Conservation (phyloP, 2,329 filamentous ascomycete species). For the Allantophomopsis lycopodina region DNA sequence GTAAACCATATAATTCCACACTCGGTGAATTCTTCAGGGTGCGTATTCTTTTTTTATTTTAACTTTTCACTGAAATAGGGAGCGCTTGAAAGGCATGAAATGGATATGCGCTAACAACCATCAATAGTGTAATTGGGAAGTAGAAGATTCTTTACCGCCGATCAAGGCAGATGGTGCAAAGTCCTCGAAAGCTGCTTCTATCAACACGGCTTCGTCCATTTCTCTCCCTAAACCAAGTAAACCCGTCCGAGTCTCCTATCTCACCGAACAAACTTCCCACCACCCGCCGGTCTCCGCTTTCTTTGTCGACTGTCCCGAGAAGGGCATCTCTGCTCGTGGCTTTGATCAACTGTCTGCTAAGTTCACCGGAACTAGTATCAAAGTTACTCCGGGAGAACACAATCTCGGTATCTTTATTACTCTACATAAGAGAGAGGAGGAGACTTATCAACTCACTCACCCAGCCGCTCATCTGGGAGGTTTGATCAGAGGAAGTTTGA, state of each 20-base stretch:
- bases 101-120: constrained; percentile 1
- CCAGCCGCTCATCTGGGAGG: constrained; percentile 88
- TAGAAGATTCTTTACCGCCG: constrained; percentile 61
- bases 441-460: constrained; percentile 91
- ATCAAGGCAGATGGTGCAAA: constrained; percentile 25
- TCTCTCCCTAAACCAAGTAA: constrained; percentile 9
- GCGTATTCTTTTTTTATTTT: constrained; percentile 17
- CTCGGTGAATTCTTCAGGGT: constrained; percentile 95
- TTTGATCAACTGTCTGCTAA: constrained; percentile 96
- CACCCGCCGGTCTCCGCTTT: constrained; percentile 96
- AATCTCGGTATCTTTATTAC: constrained; percentile 95
- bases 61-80: too few relatives aligned
- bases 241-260: constrained; percentile 71
- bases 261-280: constrained; percentile 96
- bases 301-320: constrained; percentile 82
- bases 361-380: constrained; percentile 90
- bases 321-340: constrained; percentile 73
- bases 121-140: constrained; percentile 85
- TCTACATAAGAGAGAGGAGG: constrained; percentile 63
- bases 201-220: constrained; percentile 15
- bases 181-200: constrained; percentile 2
- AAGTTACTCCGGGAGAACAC: constrained; percentile 81
- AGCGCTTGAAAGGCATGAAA: neutral
- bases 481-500: constrained; percentile 73
- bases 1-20: constrained; percentile 97